Percentiles rank a stretch among this genome's conserved stretches.
phyloP scores from a whole-genome alignment of 768 basidiomycete species.

The Suillus tomentosus region DNA sequence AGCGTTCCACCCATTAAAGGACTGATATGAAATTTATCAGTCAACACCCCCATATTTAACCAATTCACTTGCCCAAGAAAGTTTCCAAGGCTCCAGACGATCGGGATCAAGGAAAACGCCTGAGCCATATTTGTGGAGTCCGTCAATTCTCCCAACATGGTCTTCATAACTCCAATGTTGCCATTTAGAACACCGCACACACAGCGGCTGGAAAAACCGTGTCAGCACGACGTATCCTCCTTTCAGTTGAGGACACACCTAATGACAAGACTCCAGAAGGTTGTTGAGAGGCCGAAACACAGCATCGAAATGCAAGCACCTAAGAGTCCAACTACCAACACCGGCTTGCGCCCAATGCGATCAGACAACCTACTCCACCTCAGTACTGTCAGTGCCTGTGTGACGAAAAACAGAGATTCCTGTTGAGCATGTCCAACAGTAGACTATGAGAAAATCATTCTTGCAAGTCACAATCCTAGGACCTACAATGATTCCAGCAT shows the following conservation, averaged over 20 bases:
- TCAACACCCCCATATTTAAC: neutral
- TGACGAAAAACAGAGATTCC: constrained; percentile 64
- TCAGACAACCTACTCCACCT: constrained; percentile 69
- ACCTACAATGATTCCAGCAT: constrained; percentile 60
- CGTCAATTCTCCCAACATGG: constrained; percentile 67
- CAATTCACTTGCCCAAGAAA: constrained; percentile 36
- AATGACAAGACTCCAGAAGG: constrained; percentile 53
- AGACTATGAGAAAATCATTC: neutral
- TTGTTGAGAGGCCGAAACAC: constrained; percentile 62
- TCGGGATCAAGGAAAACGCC: constrained; percentile 34
- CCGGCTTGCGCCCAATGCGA: constrained; percentile 58
- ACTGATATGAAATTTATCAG: constrained; percentile 42
- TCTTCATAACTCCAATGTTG: constrained; percentile 63
- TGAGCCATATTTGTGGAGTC: constrained; percentile 35
- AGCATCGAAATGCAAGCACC: constrained; percentile 55
- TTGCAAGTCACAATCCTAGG: neutral
- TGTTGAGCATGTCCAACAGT: constrained; percentile 22
- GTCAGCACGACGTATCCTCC: neutral
- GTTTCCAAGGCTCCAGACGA: constrained; percentile 29
- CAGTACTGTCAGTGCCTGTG: constrained; percentile 58
- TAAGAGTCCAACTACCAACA: constrained; percentile 54
- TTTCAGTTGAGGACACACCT: constrained; percentile 40
- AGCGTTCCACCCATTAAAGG: constrained; percentile 61
- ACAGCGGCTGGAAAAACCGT: constrained; percentile 29
- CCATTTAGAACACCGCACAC: constrained; percentile 40